Percentiles rank a stretch among this genome's conserved stretches.
These are phyloP conservation scores for Pichia scutulata DNA, from an alignment of 805 yeast species.

Conservation along the genomic window DNA sequence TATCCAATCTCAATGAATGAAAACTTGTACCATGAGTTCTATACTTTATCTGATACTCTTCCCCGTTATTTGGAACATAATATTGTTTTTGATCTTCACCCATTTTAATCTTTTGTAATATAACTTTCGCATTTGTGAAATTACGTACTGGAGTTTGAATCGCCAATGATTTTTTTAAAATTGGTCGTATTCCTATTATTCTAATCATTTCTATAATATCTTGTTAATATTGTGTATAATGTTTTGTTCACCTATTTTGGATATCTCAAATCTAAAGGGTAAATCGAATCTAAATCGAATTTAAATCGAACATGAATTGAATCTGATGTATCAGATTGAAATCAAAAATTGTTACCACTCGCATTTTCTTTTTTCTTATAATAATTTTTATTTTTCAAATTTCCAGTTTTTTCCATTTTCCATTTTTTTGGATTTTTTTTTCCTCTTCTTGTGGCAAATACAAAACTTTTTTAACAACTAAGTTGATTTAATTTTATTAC, in stretches of 20 bases:
- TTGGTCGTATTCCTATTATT: not conserved
- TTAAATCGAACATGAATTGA: not conserved
- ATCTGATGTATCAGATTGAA: not conserved
- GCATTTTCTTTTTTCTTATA: not conserved
- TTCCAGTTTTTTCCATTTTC: not conserved
- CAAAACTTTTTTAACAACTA: not conserved
- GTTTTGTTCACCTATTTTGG: not conserved
- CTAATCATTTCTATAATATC: not conserved
- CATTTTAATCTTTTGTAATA: constrained; percentile 16
- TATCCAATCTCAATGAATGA: constrained; percentile 33
- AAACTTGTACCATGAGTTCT: constrained; percentile 28
- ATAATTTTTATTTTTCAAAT: not conserved
- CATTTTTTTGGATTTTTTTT: not conserved
- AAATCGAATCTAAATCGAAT: too few relatives aligned
- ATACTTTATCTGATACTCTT: constrained; percentile 18
- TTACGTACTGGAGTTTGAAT: not conserved
- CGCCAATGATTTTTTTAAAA: not conserved
- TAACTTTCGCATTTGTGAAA: not conserved
- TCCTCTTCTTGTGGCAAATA: not conserved
- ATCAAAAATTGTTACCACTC: not conserved
- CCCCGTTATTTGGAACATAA: constrained; percentile 19
- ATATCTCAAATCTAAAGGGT: not conserved
- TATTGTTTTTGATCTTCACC: constrained; percentile 26
- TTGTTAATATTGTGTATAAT: not conserved
- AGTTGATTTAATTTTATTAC: not conserved